phyloP scores from a whole-genome alignment of 768 basidiomycete species.

The Lentinula boryana region DNA sequence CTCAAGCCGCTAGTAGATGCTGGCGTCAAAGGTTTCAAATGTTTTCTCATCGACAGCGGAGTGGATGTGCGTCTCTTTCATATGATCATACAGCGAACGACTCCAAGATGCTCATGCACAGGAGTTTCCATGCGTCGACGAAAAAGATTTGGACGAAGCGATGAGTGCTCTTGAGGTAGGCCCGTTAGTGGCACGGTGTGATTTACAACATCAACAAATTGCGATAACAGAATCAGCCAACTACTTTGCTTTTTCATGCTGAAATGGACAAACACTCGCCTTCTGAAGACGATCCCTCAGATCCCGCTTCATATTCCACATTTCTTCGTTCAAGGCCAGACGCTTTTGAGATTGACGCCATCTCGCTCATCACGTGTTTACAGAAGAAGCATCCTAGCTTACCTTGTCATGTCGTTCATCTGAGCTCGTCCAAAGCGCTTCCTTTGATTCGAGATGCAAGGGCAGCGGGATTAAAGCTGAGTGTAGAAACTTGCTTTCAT shows the following conservation, averaged over 20 bases:
- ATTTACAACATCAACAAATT: background rate
- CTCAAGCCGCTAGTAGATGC: constrained; percentile 68
- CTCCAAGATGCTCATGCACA: constrained; percentile 19
- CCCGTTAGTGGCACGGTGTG: background rate
- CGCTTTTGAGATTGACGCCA: constrained; percentile 73
- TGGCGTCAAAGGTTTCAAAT: constrained; percentile 95
- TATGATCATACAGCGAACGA: constrained; percentile 8
- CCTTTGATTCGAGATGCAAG: constrained; percentile 70
- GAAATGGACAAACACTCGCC: constrained; percentile 51
- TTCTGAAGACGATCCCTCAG: background rate
- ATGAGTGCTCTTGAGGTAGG: constrained; percentile 73
- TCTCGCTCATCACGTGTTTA: constrained; percentile 66
- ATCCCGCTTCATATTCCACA: constrained; percentile 61
- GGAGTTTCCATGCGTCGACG: constrained; percentile 91
- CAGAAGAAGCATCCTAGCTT: constrained; percentile 58
- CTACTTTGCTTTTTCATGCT: constrained; percentile 87
- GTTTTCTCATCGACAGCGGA: constrained; percentile 93
- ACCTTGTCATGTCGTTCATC: constrained; percentile 91
- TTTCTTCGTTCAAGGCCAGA: constrained; percentile 86
- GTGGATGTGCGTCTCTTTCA: constrained; percentile 59
- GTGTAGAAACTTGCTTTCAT: constrained; percentile 97
- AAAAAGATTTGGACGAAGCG: constrained; percentile 58
- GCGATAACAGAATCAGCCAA: constrained; percentile 47
- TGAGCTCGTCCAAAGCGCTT: constrained; percentile 81
- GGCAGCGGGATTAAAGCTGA: constrained; percentile 58